These are phyloP conservation scores for Spiraea crenata DNA, from an alignment of 331 rosid genomes.

Conservation along the genomic window DNA sequence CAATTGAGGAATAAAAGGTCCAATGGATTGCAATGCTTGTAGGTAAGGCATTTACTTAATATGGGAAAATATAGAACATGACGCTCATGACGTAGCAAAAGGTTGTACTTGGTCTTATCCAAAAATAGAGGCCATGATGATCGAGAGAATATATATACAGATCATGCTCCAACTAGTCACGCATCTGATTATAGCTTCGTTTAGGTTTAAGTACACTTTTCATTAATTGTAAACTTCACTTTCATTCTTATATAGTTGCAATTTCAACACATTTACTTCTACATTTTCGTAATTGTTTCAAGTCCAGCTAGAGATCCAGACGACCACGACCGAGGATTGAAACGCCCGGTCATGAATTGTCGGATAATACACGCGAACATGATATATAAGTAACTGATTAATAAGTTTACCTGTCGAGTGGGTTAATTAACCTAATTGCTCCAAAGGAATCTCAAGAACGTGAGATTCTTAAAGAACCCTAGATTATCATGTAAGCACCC, in stretches of 20 bases:
- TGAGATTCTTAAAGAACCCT: not conserved
- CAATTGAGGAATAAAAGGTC: too few species aligned
- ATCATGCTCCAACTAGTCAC: conserved; percentile 1
- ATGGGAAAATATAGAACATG: not conserved
- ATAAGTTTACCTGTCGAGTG: conserved; percentile 1
- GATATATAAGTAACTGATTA: not conserved
- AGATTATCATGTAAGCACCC: not conserved
- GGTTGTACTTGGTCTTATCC: not conserved
- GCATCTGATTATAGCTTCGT: not conserved
- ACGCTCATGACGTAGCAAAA: not conserved
- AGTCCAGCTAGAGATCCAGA: too few species aligned
- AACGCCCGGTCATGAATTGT: too few species aligned
- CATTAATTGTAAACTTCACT: too few species aligned
- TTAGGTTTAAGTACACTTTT: not conserved
- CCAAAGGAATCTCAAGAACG: not conserved
- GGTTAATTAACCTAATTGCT: not conserved
- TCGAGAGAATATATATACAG: not conserved
- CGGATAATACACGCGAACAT: too few species aligned
- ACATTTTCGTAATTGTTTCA: too few species aligned
- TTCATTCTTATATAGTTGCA: too few species aligned
- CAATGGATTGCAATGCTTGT: conserved; percentile 2
- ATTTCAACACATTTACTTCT: too few species aligned
- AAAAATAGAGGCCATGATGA: not conserved
- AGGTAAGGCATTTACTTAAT: not conserved
- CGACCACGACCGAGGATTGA: too few species aligned